Percentiles rank a stretch among this genome's conserved stretches.
phyloP scores from a whole-genome alignment of 306 rosid genomes.

The Abrus precatorius region DNA sequence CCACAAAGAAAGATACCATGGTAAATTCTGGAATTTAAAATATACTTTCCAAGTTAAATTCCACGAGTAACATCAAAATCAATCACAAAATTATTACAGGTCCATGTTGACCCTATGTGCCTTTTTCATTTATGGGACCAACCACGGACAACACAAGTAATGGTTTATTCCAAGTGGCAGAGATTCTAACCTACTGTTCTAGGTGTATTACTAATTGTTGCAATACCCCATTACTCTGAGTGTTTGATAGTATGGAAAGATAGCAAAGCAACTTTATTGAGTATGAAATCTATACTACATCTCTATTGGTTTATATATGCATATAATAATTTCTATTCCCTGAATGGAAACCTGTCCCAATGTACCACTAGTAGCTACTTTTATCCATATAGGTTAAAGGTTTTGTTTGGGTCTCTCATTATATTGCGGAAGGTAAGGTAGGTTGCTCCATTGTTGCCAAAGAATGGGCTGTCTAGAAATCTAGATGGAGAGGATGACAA shows the following conservation, averaged over 20 bases:
- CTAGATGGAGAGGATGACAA: neutral
- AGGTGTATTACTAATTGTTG: conserved; percentile 44
- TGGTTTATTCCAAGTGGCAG: conserved; percentile 45
- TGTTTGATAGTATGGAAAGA: conserved; percentile 41
- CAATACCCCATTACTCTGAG: conserved; percentile 40
- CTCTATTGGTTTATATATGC: conserved; percentile 16
- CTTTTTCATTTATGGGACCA: conserved; percentile 50
- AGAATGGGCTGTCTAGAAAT: neutral
- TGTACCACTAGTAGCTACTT: conserved; percentile 29
- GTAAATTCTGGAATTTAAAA: neutral
- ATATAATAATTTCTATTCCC: conserved; percentile 35
- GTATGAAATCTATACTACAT: conserved; percentile 40
- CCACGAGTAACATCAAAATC: conserved; percentile 27
- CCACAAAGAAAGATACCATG: neutral
- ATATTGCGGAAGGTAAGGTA: conserved; percentile 29
- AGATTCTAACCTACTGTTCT: conserved; percentile 33
- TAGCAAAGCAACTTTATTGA: conserved; percentile 41
- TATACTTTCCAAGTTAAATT: conserved; percentile 36
- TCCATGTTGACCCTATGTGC: conserved; percentile 40
- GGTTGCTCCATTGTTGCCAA: conserved; percentile 5
- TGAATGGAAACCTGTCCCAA: conserved; percentile 40
- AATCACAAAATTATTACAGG: conserved; percentile 30
- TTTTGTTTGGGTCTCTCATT: conserved; percentile 22
- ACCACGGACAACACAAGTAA: conserved; percentile 36
- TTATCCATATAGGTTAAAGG: neutral